Evolutionary conservation across 495 filamentous ascomycete genomes (phyloP).

Genomic region (Talaromyces stipitatus): DNA sequence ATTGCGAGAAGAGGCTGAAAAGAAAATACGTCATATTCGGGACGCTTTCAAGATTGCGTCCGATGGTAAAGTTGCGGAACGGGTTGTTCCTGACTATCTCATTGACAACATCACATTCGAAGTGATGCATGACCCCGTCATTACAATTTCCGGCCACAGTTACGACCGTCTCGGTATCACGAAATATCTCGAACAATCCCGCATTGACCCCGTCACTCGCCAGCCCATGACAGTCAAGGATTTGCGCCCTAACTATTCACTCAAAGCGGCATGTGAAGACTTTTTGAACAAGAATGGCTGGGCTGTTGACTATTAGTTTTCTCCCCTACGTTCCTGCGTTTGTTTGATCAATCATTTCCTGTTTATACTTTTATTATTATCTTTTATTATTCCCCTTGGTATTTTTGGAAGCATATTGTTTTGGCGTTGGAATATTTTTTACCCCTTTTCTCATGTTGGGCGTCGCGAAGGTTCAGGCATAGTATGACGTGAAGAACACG

Average conservation of each 20-base stretch:
- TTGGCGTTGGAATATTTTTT: neutral
- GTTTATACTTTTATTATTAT: neutral
- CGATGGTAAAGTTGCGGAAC: constrained; percentile 51
- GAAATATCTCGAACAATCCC: constrained; percentile 71
- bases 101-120: constrained; percentile 87
- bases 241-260: constrained; percentile 73
- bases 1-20: constrained; percentile 40
- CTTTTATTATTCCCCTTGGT: constrained; percentile 7
- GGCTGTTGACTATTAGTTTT: constrained; percentile 77
- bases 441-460: neutral
- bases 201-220: constrained; percentile 76
- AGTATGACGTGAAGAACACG: too few relatives aligned
- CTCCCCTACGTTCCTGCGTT: constrained; percentile 1
- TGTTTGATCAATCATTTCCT: neutral
- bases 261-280: constrained; percentile 76
- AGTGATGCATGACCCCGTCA: constrained; percentile 88
- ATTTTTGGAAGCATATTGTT: neutral
- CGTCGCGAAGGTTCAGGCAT: too few relatives aligned
- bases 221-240: constrained; percentile 62
- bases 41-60: constrained; percentile 42
- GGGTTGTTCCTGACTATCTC: constrained; percentile 77
- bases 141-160: constrained; percentile 79
- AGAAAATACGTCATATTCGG: constrained; percentile 41
- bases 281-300: constrained; percentile 86
- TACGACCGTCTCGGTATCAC: constrained; percentile 86